Percentiles rank a stretch among this genome's conserved stretches.
phyloP scores from a whole-genome alignment of 371 early-diverging fungal species.

The Zychaea mexicana region DNA sequence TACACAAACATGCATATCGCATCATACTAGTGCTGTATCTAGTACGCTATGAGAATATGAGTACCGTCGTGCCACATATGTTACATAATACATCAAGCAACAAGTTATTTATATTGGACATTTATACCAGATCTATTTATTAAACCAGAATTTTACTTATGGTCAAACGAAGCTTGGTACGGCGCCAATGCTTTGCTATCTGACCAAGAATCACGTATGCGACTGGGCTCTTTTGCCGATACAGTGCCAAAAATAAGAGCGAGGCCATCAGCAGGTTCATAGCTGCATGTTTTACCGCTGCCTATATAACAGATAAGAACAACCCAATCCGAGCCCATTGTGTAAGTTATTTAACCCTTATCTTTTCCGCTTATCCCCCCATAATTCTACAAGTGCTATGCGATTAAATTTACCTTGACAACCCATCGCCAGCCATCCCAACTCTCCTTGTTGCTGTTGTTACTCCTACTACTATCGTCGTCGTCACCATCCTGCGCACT shows the following conservation, averaged over 20 bases:
- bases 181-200: conserved; percentile 20
- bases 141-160: conserved; percentile 17
- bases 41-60: too few relatives aligned
- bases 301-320: too few relatives aligned
- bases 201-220: conserved; percentile 33
- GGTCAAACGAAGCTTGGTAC: conserved; percentile 3
- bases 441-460: conserved; percentile 9
- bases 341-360: background rate
- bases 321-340: too few relatives aligned
- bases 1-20: too few relatives aligned
- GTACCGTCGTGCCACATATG: too few relatives aligned
- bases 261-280: conserved; percentile 38
- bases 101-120: too few relatives aligned
- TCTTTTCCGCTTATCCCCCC: background rate
- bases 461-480: background rate
- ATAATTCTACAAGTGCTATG: background rate
- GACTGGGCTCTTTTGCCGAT: conserved; percentile 38
- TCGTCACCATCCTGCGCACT: background rate
- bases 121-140: background rate
- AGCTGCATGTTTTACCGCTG: conserved; percentile 43
- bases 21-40: too few relatives aligned
- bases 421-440: conserved; percentile 50
- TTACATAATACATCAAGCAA: too few relatives aligned
- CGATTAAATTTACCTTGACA: conserved; percentile 28
- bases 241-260: conserved; percentile 33